phyloP scores from a whole-genome alignment of 768 basidiomycete genomes.

The Auricularia sp. region DNA sequence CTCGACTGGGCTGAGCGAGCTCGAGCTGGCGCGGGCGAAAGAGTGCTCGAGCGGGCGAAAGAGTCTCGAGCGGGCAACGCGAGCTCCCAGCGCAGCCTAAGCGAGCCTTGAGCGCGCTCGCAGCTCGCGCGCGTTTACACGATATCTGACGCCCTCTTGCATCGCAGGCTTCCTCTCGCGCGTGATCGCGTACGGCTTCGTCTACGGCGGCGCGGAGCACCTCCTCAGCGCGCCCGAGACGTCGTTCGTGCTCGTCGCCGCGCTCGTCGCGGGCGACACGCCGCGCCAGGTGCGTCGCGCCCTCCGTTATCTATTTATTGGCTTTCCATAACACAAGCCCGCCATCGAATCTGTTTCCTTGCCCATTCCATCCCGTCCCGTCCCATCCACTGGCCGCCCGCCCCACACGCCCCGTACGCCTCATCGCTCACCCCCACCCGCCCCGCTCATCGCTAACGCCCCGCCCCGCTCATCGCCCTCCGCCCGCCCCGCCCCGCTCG shows the following conservation, averaged over 20 bases:
- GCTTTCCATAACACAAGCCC: too few relatives aligned
- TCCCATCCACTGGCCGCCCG: too few relatives aligned
- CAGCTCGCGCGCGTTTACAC: background rate
- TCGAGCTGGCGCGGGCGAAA: background rate
- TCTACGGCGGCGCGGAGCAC: slow-evolving; percentile 36
- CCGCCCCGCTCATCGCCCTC: too few relatives aligned
- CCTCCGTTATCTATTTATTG: too few relatives aligned
- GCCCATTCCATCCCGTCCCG: too few relatives aligned
- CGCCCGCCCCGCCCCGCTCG: background rate
- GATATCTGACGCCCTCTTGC: too few relatives aligned
- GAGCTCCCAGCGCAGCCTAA: background rate
- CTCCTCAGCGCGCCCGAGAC: slow-evolving; percentile 43
- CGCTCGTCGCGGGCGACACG: slow-evolving; percentile 51
- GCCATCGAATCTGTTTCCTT: too few relatives aligned
- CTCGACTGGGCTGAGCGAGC: background rate
- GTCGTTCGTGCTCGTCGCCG: slow-evolving; percentile 49
- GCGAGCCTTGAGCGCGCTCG: too few relatives aligned
- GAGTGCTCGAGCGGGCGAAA: background rate
- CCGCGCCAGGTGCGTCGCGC: slow-evolving; percentile 35
- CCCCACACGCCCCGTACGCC: too few relatives aligned
- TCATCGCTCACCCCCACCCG: too few relatives aligned
- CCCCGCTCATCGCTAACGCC: too few relatives aligned
- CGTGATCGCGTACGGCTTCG: slow-evolving; percentile 45
- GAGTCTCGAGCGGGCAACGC: too few relatives aligned
- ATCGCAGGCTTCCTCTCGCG: slow-evolving; percentile 25